These are phyloP conservation scores for Coprinopsis cinerea DNA, from an alignment of 768 basidiomycete genomes.

Conservation along the genomic window DNA sequence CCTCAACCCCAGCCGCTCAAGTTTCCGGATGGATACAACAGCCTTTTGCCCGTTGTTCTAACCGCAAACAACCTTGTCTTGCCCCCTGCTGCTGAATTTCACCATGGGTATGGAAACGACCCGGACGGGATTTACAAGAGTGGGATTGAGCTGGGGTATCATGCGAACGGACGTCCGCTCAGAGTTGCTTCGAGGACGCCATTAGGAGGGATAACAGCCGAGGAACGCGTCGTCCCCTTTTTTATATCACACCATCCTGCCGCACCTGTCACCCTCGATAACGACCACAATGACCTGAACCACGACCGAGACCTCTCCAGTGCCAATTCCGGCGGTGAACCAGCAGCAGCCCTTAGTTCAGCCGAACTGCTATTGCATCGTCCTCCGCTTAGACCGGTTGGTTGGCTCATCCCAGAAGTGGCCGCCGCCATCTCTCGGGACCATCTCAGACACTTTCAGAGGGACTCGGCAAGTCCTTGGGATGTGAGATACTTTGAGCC, in stretches of 20 bases:
- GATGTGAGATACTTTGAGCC: slow-evolving; percentile 19
- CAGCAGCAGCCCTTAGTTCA: not conserved
- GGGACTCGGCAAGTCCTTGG: slow-evolving; percentile 24
- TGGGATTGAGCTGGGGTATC: not conserved
- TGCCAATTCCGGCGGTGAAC: not conserved
- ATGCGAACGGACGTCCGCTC: slow-evolving; percentile 2
- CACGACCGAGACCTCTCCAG: not conserved
- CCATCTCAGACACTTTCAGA: slow-evolving; percentile 23
- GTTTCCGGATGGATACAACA: slow-evolving; percentile 19
- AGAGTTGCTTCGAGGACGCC: slow-evolving; percentile 7
- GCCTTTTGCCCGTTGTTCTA: slow-evolving; percentile 21
- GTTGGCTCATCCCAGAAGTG: slow-evolving; percentile 23
- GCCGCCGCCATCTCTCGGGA: slow-evolving; percentile 24
- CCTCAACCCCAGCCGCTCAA: slow-evolving; percentile 14
- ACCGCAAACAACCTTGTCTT: slow-evolving; percentile 25
- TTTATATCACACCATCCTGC: slow-evolving; percentile 19
- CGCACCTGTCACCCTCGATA: not conserved
- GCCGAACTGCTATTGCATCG: not conserved
- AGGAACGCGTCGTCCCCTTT: slow-evolving; percentile 24
- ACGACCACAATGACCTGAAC: slow-evolving; percentile 2
- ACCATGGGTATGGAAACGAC: slow-evolving; percentile 14
- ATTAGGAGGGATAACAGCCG: slow-evolving; percentile 5
- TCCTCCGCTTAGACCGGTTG: slow-evolving; percentile 15
- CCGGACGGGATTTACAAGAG: not conserved
- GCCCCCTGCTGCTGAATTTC: slow-evolving; percentile 10